A percentile compares a stretch with the other conserved stretches of the same genome.
Evolutionary conservation across 306 rosid genomes (phyloP).

Genomic region (Carpinus fangiana): DNA sequence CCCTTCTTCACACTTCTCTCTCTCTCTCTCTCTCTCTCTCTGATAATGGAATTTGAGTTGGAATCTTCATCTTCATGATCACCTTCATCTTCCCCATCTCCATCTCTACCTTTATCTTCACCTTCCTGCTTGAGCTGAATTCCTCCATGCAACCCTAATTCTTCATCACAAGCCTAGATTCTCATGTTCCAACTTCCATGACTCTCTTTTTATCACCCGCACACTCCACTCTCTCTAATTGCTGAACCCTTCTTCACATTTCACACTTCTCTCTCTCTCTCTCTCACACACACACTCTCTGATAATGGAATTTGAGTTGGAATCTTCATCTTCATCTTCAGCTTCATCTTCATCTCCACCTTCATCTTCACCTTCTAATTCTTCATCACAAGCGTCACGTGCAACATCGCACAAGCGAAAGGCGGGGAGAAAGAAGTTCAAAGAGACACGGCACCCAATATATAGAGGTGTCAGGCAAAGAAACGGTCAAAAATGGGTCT

Average conservation of each 20-base stretch:
- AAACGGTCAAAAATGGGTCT: slow-evolving; percentile 38
- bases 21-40: not conserved
- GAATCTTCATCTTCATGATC: not conserved
- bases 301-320: no score
- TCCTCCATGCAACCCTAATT: not conserved
- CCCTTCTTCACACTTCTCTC: not conserved
- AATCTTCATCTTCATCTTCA: not conserved
- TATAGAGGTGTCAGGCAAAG: slow-evolving; percentile 32
- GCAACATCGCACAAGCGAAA: slow-evolving; percentile 9
- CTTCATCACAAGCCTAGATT: not conserved
- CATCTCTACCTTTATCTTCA: not conserved
- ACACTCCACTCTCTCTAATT: no score
- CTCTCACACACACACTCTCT: no score
- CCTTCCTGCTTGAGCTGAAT: slow-evolving; percentile 9
- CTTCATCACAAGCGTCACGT: not conserved
- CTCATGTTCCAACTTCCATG: no score
- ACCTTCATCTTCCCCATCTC: not conserved
- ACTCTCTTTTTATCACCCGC: no score
- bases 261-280: no score
- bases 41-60: not conserved
- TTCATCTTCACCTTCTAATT: not conserved
- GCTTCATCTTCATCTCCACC: not conserved
- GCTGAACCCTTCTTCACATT: no score
- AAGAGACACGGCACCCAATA: slow-evolving; percentile 35
- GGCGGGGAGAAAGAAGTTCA: slow-evolving; percentile 34